Percentiles rank a stretch among this genome's conserved stretches.
Evolutionary conservation across 805 yeast species (phyloP).

Genomic region (Candida bentonensis): DNA sequence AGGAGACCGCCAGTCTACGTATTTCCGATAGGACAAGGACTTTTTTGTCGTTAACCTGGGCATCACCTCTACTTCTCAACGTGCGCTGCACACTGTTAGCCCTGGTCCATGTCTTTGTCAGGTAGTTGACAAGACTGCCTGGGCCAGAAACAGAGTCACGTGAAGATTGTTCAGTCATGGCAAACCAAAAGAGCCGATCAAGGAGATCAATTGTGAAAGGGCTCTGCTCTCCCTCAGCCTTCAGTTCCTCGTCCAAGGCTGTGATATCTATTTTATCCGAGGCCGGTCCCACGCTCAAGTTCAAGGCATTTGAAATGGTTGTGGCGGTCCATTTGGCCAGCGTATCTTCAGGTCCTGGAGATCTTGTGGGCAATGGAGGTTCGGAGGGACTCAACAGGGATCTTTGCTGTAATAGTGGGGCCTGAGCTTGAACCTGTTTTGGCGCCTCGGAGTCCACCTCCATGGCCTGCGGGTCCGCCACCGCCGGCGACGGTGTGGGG

Average conservation of each 20-base stretch:
- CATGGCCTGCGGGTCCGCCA: neutral
- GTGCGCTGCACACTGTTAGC: constrained; percentile 27
- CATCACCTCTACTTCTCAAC: constrained; percentile 26
- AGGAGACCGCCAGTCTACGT: constrained; percentile 32
- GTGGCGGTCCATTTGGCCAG: constrained; percentile 9
- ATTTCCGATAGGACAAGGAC: constrained; percentile 27
- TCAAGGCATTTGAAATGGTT: constrained; percentile 6
- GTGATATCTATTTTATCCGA: constrained; percentile 1
- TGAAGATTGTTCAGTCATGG: constrained; percentile 8
- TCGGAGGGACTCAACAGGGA: too few species aligned
- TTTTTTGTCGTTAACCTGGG: constrained; percentile 24
- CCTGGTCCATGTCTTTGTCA: constrained; percentile 30
- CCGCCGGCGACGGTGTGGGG: neutral
- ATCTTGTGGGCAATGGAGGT: too few species aligned
- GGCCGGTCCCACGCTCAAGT: constrained; percentile 7
- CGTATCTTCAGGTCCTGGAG: constrained; percentile 1
- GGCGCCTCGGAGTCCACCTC: constrained; percentile 4
- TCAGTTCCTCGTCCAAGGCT: constrained; percentile 7
- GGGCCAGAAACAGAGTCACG: too few species aligned
- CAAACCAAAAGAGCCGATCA: constrained; percentile 11
- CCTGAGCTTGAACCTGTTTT: neutral
- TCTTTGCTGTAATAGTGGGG: too few species aligned
- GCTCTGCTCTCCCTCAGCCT: constrained; percentile 6
- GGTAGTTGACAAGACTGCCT: constrained; percentile 39
- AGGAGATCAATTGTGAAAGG: constrained; percentile 6